Conservation (phyloP, 306 rosid species). For the Dicorynia guianensis region DNA sequence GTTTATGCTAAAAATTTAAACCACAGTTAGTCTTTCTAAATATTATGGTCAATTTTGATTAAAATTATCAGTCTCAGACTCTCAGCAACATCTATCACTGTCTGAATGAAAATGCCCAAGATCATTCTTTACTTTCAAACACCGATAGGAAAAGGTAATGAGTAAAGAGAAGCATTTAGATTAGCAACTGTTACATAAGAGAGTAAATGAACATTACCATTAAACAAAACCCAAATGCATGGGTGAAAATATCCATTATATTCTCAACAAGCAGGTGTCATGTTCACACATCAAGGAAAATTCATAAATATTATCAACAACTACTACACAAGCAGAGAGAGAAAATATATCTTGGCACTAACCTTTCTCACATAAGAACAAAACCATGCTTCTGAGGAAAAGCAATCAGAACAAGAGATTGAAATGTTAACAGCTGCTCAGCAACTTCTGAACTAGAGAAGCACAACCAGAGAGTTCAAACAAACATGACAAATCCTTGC, state of each 20-base stretch:
- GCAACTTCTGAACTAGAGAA: constrained; percentile 51
- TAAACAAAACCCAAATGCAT: background rate
- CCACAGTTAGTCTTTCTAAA: background rate
- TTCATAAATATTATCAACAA: background rate
- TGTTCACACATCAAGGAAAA: background rate
- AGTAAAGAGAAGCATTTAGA: too few relatives aligned
- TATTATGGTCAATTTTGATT: too few relatives aligned
- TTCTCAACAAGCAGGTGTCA: constrained; percentile 13
- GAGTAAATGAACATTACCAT: too few relatives aligned
- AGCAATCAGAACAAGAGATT: constrained; percentile 40
- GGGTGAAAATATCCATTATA: background rate
- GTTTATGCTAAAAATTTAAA: background rate
- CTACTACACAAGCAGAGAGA: background rate
- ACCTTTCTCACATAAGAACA: constrained; percentile 51
- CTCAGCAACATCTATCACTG: too few relatives aligned
- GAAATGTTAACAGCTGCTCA: constrained; percentile 50
- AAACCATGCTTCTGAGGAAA: constrained; percentile 49
- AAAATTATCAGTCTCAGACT: too few relatives aligned
- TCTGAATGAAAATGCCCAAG: background rate
- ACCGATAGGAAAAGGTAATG: background rate
- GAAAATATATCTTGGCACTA: constrained; percentile 36
- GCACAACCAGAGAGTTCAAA: constrained; percentile 54
- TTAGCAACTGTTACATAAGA: background rate
- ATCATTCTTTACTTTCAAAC: background rate
- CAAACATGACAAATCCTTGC: constrained; percentile 48